These are phyloP conservation scores for Mucor velutinosus DNA, from an alignment of 371 early-diverging fungal species.

Conservation along the genomic window DNA sequence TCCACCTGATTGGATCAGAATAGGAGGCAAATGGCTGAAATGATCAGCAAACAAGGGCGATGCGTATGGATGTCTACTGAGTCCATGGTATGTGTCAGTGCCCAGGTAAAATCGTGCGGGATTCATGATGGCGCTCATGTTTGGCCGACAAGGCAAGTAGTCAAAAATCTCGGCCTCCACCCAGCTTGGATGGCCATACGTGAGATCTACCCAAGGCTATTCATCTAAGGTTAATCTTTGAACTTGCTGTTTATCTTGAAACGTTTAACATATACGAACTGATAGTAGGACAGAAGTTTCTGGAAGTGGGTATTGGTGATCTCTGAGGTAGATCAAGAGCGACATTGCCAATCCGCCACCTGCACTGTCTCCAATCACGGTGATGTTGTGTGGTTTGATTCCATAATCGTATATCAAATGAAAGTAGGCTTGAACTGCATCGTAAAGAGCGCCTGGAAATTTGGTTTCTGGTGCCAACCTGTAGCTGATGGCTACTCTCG, in stretches of 20 bases:
- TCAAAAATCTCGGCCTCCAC: not conserved
- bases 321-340: conserved; percentile 41
- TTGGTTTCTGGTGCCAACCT: conserved; percentile 42
- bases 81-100: conserved; percentile 4
- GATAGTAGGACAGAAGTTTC: conserved; percentile 21
- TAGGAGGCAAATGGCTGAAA: conserved; percentile 41
- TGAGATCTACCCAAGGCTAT: conserved; percentile 27
- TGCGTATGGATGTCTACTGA: conserved; percentile 18
- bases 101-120: conserved; percentile 29
- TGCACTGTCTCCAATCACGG: conserved; percentile 76
- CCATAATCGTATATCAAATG: conserved; percentile 28
- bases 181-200: conserved; percentile 20
- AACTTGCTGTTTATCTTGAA: too few relatives aligned
- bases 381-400: conserved; percentile 56
- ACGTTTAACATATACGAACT: conserved; percentile 3
- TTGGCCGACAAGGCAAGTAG: conserved; percentile 19
- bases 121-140: not conserved
- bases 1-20: conserved; percentile 54
- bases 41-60: conserved; percentile 19
- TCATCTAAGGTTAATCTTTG: not conserved
- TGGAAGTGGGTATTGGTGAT: conserved; percentile 41
- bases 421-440: conserved; percentile 35
- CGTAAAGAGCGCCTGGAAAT: conserved; percentile 44
- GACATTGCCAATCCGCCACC: conserved; percentile 56
- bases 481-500: conserved; percentile 38